These are phyloP conservation scores for Chaetomiaceae sp. DNA, from an alignment of 2,329 filamentous ascomycete species.

Conservation along the genomic window DNA sequence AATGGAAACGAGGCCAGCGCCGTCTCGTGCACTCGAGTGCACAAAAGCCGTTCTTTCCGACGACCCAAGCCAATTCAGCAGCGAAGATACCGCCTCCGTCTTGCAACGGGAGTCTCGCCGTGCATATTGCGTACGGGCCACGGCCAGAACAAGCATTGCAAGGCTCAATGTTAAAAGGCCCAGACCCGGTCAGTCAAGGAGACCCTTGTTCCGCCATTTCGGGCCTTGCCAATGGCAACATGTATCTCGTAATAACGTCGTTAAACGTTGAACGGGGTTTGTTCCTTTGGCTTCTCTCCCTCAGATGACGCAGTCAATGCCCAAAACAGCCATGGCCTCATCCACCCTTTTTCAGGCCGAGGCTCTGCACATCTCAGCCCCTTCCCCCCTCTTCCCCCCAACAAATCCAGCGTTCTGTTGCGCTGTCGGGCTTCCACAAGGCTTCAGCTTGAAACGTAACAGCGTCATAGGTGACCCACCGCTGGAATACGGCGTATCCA, in stretches of 20 bases:
- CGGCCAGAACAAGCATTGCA: not conserved
- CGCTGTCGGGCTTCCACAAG: too few relatives aligned
- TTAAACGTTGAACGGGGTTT: too few relatives aligned
- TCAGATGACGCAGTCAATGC: constrained; percentile 4
- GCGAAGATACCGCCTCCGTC: not conserved
- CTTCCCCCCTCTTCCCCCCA: too few relatives aligned
- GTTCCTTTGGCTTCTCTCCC: not conserved
- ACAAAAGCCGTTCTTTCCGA: not conserved
- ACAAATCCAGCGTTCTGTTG: too few relatives aligned
- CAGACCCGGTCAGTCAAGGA: not conserved
- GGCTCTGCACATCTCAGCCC: not conserved
- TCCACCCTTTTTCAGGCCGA: not conserved
- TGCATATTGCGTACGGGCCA: not conserved
- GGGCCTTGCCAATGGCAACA: too few relatives aligned
- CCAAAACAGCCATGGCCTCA: not conserved
- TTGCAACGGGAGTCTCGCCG: not conserved
- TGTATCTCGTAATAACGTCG: too few relatives aligned
- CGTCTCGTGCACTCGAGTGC: not conserved
- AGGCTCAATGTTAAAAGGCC: not conserved
- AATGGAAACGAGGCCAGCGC: not conserved
- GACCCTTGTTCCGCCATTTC: not conserved
- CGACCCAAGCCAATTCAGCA: not conserved
- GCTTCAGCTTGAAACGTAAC: too few relatives aligned
- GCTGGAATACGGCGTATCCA: too few relatives aligned
- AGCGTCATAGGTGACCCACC: too few relatives aligned